These are phyloP conservation scores for Coemansia sp. DNA, from an alignment of 192 early-diverging fungal species.

Conservation along the genomic window DNA sequence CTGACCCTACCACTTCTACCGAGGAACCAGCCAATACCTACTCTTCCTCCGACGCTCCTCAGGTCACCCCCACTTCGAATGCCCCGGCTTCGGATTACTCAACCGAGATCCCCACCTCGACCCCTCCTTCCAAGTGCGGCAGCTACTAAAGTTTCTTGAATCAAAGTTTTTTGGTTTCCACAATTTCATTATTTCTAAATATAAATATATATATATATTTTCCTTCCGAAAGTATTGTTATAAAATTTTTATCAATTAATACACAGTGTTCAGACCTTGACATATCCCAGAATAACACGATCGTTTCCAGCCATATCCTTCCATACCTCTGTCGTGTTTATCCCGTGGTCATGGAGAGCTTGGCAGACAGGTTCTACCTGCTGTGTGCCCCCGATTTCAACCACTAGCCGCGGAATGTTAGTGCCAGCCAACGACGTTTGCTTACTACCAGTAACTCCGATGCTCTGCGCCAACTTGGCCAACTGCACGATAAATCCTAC, in stretches of 20 bases:
- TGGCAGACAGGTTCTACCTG: conserved; percentile 60
- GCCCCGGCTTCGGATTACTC: neutral
- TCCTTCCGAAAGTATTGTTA: too few relatives aligned
- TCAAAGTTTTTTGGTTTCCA: neutral
- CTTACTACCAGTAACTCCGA: conserved; percentile 6
- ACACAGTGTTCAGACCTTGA: conserved; percentile 12
- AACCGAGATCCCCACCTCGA: neutral
- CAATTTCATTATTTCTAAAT: neutral
- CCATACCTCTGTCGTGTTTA: conserved; percentile 65
- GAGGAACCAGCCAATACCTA: neutral
- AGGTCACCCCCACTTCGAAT: neutral
- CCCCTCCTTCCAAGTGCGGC: conserved; percentile 4
- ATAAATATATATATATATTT: too few relatives aligned
- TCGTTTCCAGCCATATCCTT: conserved; percentile 75
- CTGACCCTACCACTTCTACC: neutral
- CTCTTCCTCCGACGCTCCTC: neutral
- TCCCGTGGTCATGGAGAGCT: conserved; percentile 57
- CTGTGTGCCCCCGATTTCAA: conserved; percentile 79
- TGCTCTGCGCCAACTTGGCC: conserved; percentile 23
- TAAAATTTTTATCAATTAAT: too few relatives aligned
- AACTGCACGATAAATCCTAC: conserved; percentile 29
- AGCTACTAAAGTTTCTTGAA: conserved; percentile 3
- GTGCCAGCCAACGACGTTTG: neutral
- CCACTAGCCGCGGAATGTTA: conserved; percentile 64
- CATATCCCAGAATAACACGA: conserved; percentile 62